These are phyloP conservation scores for Pilobolus umbonatus DNA, from an alignment of 192 early-diverging fungal species.

Conservation along the genomic window DNA sequence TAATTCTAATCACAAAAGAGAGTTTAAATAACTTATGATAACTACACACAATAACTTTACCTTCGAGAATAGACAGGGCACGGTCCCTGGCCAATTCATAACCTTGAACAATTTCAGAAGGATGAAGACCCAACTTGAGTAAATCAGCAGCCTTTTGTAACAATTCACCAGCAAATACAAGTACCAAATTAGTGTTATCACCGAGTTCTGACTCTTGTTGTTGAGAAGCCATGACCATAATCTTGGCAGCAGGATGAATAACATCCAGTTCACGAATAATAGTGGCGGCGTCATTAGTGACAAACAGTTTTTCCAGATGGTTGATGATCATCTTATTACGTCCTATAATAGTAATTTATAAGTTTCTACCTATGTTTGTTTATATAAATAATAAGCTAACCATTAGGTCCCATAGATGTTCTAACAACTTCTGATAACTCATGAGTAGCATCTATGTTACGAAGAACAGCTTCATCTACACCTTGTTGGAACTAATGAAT, in stretches of 20 bases:
- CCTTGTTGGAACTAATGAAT: constrained; percentile 79
- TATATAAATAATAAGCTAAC: too few relatives aligned
- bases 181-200: constrained; percentile 93
- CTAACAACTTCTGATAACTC: constrained; percentile 90
- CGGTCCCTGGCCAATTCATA: constrained; percentile 85
- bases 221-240: constrained; percentile 93
- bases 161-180: constrained; percentile 92
- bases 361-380: constrained; percentile 1
- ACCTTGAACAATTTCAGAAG: constrained; percentile 91
- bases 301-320: constrained; percentile 96
- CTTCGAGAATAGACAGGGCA: constrained; percentile 76
- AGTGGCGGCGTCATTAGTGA: constrained; percentile 98
- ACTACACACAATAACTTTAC: constrained; percentile 34
- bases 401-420: constrained; percentile 96
- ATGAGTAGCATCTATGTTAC: constrained; percentile 93
- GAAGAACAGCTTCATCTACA: constrained; percentile 90
- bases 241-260: constrained; percentile 94
- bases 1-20: constrained; percentile 46
- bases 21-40: background rate
- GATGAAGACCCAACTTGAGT: constrained; percentile 91
- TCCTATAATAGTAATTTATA: constrained; percentile 38
- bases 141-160: constrained; percentile 91
- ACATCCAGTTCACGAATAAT: constrained; percentile 98
- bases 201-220: constrained; percentile 98
- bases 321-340: constrained; percentile 99